Conservation (phyloP, 495 filamentous ascomycete species). For the Pyrenopolyporus hunteri region DNA sequence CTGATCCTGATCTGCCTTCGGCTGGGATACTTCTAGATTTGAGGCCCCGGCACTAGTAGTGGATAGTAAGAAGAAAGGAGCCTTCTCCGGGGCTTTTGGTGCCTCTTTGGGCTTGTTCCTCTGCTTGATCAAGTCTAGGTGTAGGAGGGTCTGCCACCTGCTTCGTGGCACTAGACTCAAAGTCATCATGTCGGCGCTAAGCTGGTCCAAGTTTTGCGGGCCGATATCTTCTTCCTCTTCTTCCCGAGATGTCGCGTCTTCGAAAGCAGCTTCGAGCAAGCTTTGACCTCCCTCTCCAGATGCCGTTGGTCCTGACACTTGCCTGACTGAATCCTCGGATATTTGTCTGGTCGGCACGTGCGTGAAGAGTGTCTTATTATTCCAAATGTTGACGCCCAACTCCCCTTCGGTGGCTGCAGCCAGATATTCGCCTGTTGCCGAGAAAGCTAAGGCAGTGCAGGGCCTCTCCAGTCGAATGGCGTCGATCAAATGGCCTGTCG, state of each 20-base stretch:
- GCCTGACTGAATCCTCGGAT: constrained; percentile 70
- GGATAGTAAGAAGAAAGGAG: constrained; percentile 93
- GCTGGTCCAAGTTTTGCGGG: constrained; percentile 68
- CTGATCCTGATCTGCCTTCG: constrained; percentile 24
- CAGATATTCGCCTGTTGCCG: constrained; percentile 87
- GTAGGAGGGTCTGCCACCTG: constrained; percentile 90
- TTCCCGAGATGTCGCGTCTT: constrained; percentile 50
- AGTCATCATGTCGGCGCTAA: constrained; percentile 80
- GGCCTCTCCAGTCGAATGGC: constrained; percentile 75
- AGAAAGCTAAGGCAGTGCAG: constrained; percentile 85
- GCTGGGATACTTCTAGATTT: constrained; percentile 26
- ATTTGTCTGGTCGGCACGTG: constrained; percentile 84
- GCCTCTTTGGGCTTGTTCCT: constrained; percentile 94
- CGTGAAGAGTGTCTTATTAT: constrained; percentile 86
- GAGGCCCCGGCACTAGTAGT: constrained; percentile 51
- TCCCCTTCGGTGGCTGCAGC: constrained; percentile 84
- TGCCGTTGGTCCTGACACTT: constrained; percentile 68
- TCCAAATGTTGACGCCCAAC: constrained; percentile 93
- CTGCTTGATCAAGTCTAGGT: constrained; percentile 86
- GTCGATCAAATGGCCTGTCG: constrained; percentile 93
- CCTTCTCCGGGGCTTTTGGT: constrained; percentile 89
- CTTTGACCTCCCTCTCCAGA: constrained; percentile 83
- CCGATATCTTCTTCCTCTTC: constrained; percentile 55
- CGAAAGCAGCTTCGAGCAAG: constrained; percentile 70
- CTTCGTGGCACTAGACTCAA: constrained; percentile 87